These are phyloP conservation scores for Thalia dealbata DNA, from an alignment of 176 grass and related monocot genomes.

Conservation along the genomic window DNA sequence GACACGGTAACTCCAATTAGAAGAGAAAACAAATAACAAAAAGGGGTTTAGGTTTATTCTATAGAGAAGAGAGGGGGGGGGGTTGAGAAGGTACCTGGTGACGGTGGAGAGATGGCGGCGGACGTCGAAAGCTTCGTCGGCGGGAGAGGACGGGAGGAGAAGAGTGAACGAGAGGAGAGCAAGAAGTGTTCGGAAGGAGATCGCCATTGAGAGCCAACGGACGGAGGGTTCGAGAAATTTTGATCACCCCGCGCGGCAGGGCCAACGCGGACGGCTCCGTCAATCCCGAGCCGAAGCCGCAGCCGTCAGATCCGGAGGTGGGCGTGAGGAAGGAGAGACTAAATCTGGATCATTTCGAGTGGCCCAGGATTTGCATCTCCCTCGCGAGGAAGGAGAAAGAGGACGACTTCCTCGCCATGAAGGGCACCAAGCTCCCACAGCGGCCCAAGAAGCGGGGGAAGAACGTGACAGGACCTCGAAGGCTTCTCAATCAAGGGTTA, in stretches of 20 bases:
- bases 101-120: constrained; percentile 90
- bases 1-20: not conserved
- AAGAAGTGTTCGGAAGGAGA: constrained; percentile 10
- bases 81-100: constrained; percentile 37
- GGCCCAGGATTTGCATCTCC: constrained; percentile 56
- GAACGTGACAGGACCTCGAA: constrained; percentile 39
- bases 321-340: constrained; percentile 33
- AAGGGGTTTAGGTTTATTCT: not conserved
- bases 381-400: constrained; percentile 77
- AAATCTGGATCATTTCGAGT: constrained; percentile 25
- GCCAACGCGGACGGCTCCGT: constrained; percentile 6
- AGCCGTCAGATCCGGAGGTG: not conserved
- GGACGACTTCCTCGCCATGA: constrained; percentile 73
- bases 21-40: not conserved
- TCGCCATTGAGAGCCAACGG: constrained; percentile 1
- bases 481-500: no score
- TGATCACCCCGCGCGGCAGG: not conserved
- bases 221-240: not conserved
- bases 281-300: constrained; percentile 23
- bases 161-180: constrained; percentile 19
- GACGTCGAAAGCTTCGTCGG: constrained; percentile 45
- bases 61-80: not conserved
- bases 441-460: constrained; percentile 67
- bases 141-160: constrained; percentile 11
- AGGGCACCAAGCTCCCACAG: constrained; percentile 66